phyloP scores from a whole-genome alignment of 345 rosid genomes.

The rapeseed (Brassica napus) region Da-Ae NC_063450.1:40710501-40711000 shows the following conservation, averaged over 20 bases:
- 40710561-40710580: constrained; percentile 66
- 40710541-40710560: constrained; percentile 65
- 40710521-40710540: constrained; percentile 82
- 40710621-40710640: background rate
- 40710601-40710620: background rate
- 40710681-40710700: constrained; percentile 85
- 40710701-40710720: constrained; percentile 63
- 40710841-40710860: constrained; percentile 27
- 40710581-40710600: constrained; percentile 81
- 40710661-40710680: constrained; percentile 51
- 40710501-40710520: constrained; percentile 83
- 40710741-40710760: constrained; percentile 44
- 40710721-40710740: constrained; percentile 75
- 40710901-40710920: constrained; percentile 48
- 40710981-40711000: constrained; percentile 4
- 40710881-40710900: constrained; percentile 34
- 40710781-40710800: constrained; percentile 37
- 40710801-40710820: constrained; percentile 37
- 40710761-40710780: constrained; percentile 40
- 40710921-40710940: background rate
- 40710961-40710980: constrained; percentile 21
- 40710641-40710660: background rate
- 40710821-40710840: background rate
- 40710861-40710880: constrained; percentile 35
- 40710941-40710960: background rate